Evolutionary conservation across 768 basidiomycete genomes (phyloP).

Genomic region (Holtermannia corniformis): DNA sequence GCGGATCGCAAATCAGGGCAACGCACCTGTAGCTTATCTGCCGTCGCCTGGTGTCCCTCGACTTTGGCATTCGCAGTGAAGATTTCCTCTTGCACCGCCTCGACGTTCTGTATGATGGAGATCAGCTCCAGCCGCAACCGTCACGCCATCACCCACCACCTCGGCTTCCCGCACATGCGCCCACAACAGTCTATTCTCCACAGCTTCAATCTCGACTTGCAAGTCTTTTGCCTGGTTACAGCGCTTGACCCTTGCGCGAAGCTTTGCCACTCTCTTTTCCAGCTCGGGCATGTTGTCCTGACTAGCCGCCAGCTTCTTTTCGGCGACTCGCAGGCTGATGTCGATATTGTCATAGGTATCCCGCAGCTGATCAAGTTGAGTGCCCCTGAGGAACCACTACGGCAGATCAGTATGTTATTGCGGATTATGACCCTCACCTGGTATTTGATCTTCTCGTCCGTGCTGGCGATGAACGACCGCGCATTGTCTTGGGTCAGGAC

Average conservation of each 20-base stretch:
- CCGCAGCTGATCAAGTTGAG: slow-evolving; percentile 75
- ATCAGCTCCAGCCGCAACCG: slow-evolving; percentile 44
- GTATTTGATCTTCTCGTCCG: slow-evolving; percentile 76
- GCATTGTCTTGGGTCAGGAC: slow-evolving; percentile 59
- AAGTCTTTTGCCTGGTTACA: slow-evolving; percentile 66
- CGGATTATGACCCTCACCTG: slow-evolving; percentile 48
- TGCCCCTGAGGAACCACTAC: slow-evolving; percentile 90
- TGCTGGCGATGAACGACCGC: slow-evolving; percentile 73
- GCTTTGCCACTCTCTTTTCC: slow-evolving; percentile 51
- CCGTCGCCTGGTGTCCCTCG: slow-evolving; percentile 42
- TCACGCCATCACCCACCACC: slow-evolving; percentile 46
- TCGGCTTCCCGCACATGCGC: slow-evolving; percentile 67
- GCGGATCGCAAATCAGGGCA: neutral
- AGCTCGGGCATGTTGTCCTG: slow-evolving; percentile 60
- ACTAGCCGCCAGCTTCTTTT: neutral
- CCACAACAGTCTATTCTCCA: slow-evolving; percentile 81
- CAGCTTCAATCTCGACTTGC: slow-evolving; percentile 55
- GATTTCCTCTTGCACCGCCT: slow-evolving; percentile 24
- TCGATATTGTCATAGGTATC: slow-evolving; percentile 74
- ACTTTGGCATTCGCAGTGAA: slow-evolving; percentile 44
- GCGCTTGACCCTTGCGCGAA: slow-evolving; percentile 55
- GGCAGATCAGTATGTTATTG: slow-evolving; percentile 3
- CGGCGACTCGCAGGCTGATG: slow-evolving; percentile 47
- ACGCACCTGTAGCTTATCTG: slow-evolving; percentile 28
- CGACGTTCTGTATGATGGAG: slow-evolving; percentile 40